Percentiles rank a stretch among this genome's conserved stretches.
These are phyloP conservation scores for Fusarium keratoplasticum DNA, from an alignment of 2,329 filamentous ascomycete species.

Conservation along the genomic window DNA sequence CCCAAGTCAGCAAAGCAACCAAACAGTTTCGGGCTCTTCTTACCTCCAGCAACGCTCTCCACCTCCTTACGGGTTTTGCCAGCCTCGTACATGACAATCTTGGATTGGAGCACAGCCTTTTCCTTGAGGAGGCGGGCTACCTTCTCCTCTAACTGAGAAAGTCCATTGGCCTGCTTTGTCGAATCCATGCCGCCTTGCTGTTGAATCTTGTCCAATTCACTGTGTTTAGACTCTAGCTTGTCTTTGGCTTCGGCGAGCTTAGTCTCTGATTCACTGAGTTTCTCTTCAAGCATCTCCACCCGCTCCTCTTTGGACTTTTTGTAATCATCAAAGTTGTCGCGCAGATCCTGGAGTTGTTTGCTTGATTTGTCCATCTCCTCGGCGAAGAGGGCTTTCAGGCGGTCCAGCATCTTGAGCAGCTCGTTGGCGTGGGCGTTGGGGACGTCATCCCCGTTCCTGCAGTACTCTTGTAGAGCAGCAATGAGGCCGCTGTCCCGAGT, in stretches of 20 bases:
- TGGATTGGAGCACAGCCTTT: not conserved
- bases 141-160: not conserved
- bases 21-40: not conserved
- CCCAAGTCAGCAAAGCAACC: not conserved
- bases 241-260: not conserved
- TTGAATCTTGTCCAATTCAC: not conserved
- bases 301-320: not conserved
- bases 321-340: not conserved
- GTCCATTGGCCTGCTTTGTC: not conserved
- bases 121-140: not conserved
- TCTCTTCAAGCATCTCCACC: not conserved
- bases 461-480: conserved; percentile 25
- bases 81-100: not conserved
- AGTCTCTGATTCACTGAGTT: not conserved
- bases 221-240: not conserved
- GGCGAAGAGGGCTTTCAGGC: conserved; percentile 23
- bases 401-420: conserved; percentile 13
- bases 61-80: not conserved
- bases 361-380: conserved; percentile 1
- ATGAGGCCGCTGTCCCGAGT: conserved; percentile 16
- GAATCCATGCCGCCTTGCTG: not conserved
- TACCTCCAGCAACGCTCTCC: not conserved
- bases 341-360: not conserved
- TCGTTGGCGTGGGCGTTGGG: conserved; percentile 25
- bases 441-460: not conserved